Base-by-base conservation (phyloP, 2,329 filamentous ascomycete species). In the Sarocladium oryzae region DNA sequence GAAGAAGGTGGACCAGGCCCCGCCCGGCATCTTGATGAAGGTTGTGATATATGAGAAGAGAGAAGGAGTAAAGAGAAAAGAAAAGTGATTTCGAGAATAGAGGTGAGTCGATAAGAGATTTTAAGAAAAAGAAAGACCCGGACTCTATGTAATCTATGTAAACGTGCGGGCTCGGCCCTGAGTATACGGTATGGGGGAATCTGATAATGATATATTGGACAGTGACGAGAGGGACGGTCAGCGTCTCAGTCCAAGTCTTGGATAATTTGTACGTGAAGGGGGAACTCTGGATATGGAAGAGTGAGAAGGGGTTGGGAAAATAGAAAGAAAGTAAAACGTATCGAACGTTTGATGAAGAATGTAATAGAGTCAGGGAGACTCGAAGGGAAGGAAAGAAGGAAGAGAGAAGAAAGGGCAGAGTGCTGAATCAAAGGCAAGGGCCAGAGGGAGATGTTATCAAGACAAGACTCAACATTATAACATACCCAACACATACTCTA, bases 1-100 rank as follows among this genome's bases (percentile, higher is more conserved):
- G n/a, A 49, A 26, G 15, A 49, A 16, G 3, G 13, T 37, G 20
- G 32, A 49, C 46, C 46, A 49, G 43, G 43, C 26, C 26, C 43
- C 43, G 28, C 43, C 26, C n/a, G 43, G 26, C 43, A 48, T 48
- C 7, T n/a, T 48, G 43, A 33, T 30, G 43, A 23, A 20, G 4
- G 23, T 40, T 20, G 16, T 21, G 16, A 23, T n/a, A n/a, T n/a
- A n/a, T n/a, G 15, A 20, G 16, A n/a, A 43, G 26, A 28, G 20
- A 43, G n/a, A 16, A 40, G 5, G 33, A 13, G 7, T 13, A 36
- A 13, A 7, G 28, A 36, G 7, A 16, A 36, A 18, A 36, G 15
- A 36, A 18, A 36, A 18, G 33, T 36, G 30, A 32, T 8, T 32
- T 8, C 15, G 30, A 36, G 16, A 36, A 5, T 15, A 36, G 33